phyloP scores from a whole-genome alignment of 2,329 filamentous ascomycete species.

The Cladosporium sp. region DNA sequence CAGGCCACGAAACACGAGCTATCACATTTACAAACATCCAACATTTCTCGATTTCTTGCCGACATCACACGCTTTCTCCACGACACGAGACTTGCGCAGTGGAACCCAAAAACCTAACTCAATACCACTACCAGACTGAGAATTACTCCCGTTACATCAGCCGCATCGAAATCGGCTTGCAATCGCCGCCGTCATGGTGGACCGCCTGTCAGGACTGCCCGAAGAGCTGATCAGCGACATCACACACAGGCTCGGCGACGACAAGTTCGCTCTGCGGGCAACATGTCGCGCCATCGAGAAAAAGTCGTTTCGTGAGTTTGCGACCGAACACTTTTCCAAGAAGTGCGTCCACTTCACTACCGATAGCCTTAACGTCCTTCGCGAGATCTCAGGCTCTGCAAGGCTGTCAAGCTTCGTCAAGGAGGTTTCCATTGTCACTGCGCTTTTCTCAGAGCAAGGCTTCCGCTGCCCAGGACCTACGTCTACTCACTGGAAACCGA shows the following conservation, averaged over 20 bases:
- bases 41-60: background rate
- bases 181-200: background rate
- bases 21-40: background rate
- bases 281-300: constrained; percentile 30
- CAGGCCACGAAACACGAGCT: background rate
- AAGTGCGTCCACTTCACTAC: constrained; percentile 31
- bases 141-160: background rate
- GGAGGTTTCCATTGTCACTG: constrained; percentile 28
- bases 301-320: constrained; percentile 32
- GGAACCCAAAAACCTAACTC: background rate
- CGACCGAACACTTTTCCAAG: constrained; percentile 28
- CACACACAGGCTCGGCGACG: constrained; percentile 30
- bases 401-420: constrained; percentile 28
- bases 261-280: constrained; percentile 29
- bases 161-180: background rate
- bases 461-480: constrained; percentile 23
- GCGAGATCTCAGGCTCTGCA: constrained; percentile 26
- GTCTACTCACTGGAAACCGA: constrained; percentile 25
- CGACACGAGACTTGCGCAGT: background rate
- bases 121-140: background rate
- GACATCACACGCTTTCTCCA: background rate
- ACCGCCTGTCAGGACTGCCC: constrained; percentile 24
- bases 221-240: constrained; percentile 34
- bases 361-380: constrained; percentile 29
- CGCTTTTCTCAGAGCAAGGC: constrained; percentile 23